These are phyloP conservation scores for Botrytis galanthina DNA, from an alignment of 2,329 filamentous ascomycete genomes.

Conservation along the genomic window DNA sequence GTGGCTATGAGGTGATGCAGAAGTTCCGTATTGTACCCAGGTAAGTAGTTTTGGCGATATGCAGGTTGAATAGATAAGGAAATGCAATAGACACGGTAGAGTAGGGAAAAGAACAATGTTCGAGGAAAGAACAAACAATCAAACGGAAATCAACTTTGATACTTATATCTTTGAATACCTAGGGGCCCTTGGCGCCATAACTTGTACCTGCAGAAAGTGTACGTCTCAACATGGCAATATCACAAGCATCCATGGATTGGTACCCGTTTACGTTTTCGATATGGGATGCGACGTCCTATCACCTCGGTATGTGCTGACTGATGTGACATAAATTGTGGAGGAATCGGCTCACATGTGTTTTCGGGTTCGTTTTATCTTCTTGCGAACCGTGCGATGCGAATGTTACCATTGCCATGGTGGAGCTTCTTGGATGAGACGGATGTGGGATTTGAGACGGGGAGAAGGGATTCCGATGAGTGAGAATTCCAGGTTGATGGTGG, in stretches of 20 bases:
- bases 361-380: background rate
- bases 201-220: constrained; percentile 1
- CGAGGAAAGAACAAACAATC: background rate
- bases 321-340: background rate
- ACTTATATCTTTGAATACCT: background rate
- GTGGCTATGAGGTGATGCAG: background rate
- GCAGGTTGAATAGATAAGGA: background rate
- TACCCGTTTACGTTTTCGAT: background rate
- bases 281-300: background rate
- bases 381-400: background rate
- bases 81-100: background rate
- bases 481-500: background rate
- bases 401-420: background rate
- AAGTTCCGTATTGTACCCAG: background rate
- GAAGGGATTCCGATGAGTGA: background rate
- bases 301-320: constrained; percentile 11
- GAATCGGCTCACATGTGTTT: constrained; percentile 13
- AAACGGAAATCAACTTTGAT: background rate
- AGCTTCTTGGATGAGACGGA: background rate
- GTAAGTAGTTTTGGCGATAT: background rate
- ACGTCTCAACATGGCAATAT: background rate
- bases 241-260: constrained; percentile 1
- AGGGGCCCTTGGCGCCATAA: background rate
- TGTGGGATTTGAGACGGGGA: background rate
- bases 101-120: background rate